phyloP scores from a whole-genome alignment of 2,329 filamentous ascomycete species.

The Phialophora tarda region DNA sequence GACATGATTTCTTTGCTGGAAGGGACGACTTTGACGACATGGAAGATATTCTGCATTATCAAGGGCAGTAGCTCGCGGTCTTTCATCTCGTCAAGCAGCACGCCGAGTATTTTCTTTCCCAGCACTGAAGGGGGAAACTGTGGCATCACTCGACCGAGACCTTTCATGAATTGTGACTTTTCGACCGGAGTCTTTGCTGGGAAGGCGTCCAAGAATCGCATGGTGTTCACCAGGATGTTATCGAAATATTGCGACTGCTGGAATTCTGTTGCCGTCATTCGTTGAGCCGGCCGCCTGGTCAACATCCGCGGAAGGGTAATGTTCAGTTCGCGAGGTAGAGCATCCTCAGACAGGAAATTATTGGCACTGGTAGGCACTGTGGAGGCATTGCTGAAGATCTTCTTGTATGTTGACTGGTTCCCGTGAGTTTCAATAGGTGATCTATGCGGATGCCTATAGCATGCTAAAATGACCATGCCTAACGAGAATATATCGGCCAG shows the following conservation, averaged over 20 bases:
- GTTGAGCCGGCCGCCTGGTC: constrained; percentile 82
- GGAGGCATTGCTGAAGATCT: constrained; percentile 77
- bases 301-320: constrained; percentile 84
- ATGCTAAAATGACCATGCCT: constrained; percentile 81
- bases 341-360: constrained; percentile 79
- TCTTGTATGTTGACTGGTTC: constrained; percentile 83
- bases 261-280: constrained; percentile 87
- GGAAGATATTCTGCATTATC: constrained; percentile 90
- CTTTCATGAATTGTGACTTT: constrained; percentile 89
- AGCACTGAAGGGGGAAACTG: constrained; percentile 93
- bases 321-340: constrained; percentile 78
- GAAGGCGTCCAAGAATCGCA: constrained; percentile 89
- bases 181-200: constrained; percentile 91
- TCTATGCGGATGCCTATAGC: constrained; percentile 92
- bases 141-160: constrained; percentile 81
- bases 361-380: constrained; percentile 79
- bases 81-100: constrained; percentile 89
- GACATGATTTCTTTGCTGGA: constrained; percentile 78
- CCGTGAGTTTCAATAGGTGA: constrained; percentile 84
- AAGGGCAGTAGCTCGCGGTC: constrained; percentile 84
- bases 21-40: constrained; percentile 79
- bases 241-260: constrained; percentile 97
- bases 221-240: constrained; percentile 93
- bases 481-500: constrained; percentile 93
- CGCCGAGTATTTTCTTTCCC: constrained; percentile 91